Percentiles rank a stretch among this genome's conserved stretches.
phyloP scores from a whole-genome alignment of 768 basidiomycete species.

The Cystofilobasidium macerans region DNA sequence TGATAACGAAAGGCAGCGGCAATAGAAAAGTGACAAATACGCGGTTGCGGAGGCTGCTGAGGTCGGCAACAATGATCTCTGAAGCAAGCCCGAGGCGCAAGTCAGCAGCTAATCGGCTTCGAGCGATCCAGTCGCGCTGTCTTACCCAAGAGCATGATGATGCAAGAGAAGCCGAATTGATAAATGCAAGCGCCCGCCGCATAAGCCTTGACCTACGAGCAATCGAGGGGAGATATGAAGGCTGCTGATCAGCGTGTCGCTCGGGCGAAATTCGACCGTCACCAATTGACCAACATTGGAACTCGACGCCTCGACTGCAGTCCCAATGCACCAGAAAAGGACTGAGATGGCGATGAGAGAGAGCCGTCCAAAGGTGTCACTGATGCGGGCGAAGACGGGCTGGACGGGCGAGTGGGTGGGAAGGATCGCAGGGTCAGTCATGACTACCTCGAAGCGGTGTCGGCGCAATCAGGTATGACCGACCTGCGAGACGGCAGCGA shows the following conservation, averaged over 20 bases:
- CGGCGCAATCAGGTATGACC: background rate
- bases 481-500: slow-evolving; percentile 32
- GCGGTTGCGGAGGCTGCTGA: slow-evolving; percentile 30
- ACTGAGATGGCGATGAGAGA: slow-evolving; percentile 32
- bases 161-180: slow-evolving; percentile 35
- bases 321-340: slow-evolving; percentile 34
- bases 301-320: too few relatives aligned
- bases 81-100: too few relatives aligned
- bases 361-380: slow-evolving; percentile 35
- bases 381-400: slow-evolving; percentile 33
- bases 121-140: too few relatives aligned
- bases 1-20: slow-evolving; percentile 31
- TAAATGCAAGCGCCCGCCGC: slow-evolving; percentile 35
- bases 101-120: too few relatives aligned
- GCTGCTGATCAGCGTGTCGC: too few relatives aligned
- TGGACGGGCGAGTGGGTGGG: slow-evolving; percentile 9
- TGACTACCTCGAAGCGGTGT: background rate
- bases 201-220: slow-evolving; percentile 33
- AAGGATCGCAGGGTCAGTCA: background rate
- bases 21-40: slow-evolving; percentile 37
- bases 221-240: too few relatives aligned
- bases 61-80: slow-evolving; percentile 38
- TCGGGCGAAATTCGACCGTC: too few relatives aligned
- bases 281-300: too few relatives aligned
- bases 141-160: slow-evolving; percentile 31